These are phyloP conservation scores for Avena atlantica DNA, from an alignment of 176 grass and related monocot species.

Conservation along the genomic window DNA sequence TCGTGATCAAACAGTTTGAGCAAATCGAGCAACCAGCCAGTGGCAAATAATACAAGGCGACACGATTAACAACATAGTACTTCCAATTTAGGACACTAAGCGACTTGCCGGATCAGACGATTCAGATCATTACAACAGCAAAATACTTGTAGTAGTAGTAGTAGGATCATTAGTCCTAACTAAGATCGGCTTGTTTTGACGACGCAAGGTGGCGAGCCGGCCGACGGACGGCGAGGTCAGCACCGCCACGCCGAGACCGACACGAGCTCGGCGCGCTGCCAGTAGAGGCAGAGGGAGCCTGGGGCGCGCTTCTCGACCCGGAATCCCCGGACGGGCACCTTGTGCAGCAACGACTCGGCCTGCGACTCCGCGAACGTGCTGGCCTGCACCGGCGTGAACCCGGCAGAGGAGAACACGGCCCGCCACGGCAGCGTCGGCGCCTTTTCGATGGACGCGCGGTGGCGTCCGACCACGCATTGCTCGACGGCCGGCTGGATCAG, in stretches of 20 bases:
- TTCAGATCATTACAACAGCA: constrained; percentile 41
- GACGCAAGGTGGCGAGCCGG: neutral
- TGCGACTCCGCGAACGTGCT: constrained; percentile 87
- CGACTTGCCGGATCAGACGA: constrained; percentile 30
- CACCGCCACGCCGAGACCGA: constrained; percentile 90
- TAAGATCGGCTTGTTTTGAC: constrained; percentile 43
- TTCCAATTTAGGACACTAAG: constrained; percentile 45
- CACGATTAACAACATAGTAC: constrained; percentile 34
- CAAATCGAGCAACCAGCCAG: constrained; percentile 40
- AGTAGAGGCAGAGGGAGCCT: constrained; percentile 78
- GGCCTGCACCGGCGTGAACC: constrained; percentile 70
- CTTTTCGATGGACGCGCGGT: constrained; percentile 52
- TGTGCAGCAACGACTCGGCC: constrained; percentile 79
- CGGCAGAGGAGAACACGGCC: constrained; percentile 61
- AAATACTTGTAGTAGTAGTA: constrained; percentile 25
- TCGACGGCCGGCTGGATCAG: constrained; percentile 74
- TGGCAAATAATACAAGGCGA: constrained; percentile 35
- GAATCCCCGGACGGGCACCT: constrained; percentile 77
- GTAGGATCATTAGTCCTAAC: constrained; percentile 77
- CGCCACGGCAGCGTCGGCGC: constrained; percentile 48
- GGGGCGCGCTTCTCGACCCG: constrained; percentile 76
- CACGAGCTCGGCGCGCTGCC: constrained; percentile 80
- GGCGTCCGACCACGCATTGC: constrained; percentile 57
- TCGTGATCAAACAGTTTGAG: constrained; percentile 39
- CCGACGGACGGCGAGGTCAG: constrained; percentile 27